phyloP scores from a whole-genome alignment of 768 basidiomycete species.

The Lentinula edodes region DNA sequence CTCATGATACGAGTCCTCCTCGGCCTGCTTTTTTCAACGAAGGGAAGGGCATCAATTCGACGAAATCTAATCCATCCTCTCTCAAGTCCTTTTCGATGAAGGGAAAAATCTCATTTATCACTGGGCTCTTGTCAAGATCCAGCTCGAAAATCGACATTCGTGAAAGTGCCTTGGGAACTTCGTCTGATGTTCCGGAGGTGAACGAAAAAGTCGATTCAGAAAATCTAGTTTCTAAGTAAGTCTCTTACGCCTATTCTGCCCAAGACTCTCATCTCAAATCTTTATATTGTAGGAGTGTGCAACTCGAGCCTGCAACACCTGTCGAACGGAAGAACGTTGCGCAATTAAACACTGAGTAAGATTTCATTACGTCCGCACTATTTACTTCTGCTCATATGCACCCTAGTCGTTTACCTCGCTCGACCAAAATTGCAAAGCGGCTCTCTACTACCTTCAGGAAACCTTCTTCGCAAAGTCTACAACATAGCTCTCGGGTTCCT shows the following conservation, averaged over 20 bases:
- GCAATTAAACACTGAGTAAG: neutral
- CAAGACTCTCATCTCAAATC: neutral
- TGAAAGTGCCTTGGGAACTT: constrained; percentile 4
- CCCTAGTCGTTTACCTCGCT: neutral
- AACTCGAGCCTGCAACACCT: neutral
- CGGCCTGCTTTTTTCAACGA: constrained; percentile 17
- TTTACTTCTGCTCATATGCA: neutral
- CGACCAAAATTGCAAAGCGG: neutral
- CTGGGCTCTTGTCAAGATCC: constrained; percentile 15
- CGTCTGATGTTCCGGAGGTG: neutral
- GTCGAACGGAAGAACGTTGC: neutral
- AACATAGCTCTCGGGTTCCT: constrained; percentile 12
- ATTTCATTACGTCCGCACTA: neutral
- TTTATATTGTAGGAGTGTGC: neutral
- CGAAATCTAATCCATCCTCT: constrained; percentile 15
- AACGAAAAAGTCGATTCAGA: neutral
- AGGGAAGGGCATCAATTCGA: constrained; percentile 13
- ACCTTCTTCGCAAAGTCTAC: constrained; percentile 10
- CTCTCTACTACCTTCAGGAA: constrained; percentile 15
- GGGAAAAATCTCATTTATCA: constrained; percentile 13
- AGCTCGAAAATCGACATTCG: constrained; percentile 3
- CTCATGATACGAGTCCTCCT: constrained; percentile 6
- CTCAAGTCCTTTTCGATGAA: constrained; percentile 20
- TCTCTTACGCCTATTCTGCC: neutral
- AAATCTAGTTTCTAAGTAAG: neutral